These are phyloP conservation scores for Colletotrichum incanum DNA, from an alignment of 2,329 filamentous ascomycete species.

Conservation along the genomic window DNA sequence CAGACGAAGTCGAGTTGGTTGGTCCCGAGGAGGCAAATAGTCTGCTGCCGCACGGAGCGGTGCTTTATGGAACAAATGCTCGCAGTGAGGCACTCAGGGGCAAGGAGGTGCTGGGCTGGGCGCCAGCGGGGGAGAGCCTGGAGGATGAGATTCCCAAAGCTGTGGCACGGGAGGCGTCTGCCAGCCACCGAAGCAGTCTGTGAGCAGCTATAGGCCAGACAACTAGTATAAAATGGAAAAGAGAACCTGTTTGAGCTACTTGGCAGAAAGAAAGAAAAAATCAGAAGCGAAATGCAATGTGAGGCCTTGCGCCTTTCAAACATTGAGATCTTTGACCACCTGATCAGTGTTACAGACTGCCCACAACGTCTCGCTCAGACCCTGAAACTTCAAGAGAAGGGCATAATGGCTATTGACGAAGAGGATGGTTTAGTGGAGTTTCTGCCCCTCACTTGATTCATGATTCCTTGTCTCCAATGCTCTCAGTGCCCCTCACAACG, in stretches of 20 bases:
- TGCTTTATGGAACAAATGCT: conserved; percentile 72
- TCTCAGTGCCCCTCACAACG: neutral
- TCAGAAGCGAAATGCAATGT: no score
- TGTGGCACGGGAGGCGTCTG: conserved; percentile 46
- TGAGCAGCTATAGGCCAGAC: neutral
- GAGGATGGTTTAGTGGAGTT: neutral
- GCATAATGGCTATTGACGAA: neutral
- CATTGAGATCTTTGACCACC: neutral
- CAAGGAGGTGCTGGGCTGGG: conserved; percentile 69
- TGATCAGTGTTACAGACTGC: neutral
- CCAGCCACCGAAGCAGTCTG: neutral
- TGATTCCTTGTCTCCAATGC: neutral
- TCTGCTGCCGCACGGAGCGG: conserved; percentile 59
- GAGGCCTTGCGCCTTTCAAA: neutral
- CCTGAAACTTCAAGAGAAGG: conserved; percentile 4
- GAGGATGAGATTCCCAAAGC: conserved; percentile 57
- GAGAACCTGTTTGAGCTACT: no score
- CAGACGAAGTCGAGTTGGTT: conserved; percentile 48
- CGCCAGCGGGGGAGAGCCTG: conserved; percentile 63
- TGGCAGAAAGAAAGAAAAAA: neutral
- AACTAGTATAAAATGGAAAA: neutral
- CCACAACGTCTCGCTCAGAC: neutral
- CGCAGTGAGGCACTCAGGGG: conserved; percentile 66
- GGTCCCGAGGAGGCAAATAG: conserved; percentile 61
- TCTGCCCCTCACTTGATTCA: conserved; percentile 6